A percentile compares a stretch with the other conserved stretches of the same genome.
phyloP scores from a whole-genome alignment of 2,329 filamentous ascomycete species.

The Curvularia verruculosa region DNA sequence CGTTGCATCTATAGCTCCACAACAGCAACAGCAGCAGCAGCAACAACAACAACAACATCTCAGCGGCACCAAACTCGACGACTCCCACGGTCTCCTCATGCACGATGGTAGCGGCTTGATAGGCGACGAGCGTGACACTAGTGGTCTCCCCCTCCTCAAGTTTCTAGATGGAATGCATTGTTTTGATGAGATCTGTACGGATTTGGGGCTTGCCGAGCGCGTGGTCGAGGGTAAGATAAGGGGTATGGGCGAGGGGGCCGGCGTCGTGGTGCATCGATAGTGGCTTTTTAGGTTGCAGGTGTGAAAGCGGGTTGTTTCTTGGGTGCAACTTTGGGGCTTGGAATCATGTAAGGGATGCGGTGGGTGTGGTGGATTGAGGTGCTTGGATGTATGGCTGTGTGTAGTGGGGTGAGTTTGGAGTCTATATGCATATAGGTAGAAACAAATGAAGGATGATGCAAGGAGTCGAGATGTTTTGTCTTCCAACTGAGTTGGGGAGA shows the following conservation, averaged over 20 bases:
- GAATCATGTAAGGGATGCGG: background rate
- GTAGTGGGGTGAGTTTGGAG: too few relatives aligned
- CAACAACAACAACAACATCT: constrained; percentile 13
- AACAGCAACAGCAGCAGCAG: background rate
- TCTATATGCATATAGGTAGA: too few relatives aligned
- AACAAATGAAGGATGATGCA: too few relatives aligned
- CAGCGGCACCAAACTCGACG: constrained; percentile 15
- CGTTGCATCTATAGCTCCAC: constrained; percentile 21
- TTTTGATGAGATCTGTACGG: constrained; percentile 83
- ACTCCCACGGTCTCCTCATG: constrained; percentile 17
- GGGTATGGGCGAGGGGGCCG: constrained; percentile 43
- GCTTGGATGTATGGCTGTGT: too few relatives aligned
- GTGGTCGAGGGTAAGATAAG: constrained; percentile 73
- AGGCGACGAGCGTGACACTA: constrained; percentile 25
- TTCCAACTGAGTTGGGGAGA: too few relatives aligned
- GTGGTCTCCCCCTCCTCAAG: constrained; percentile 59
- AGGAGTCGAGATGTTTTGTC: too few relatives aligned
- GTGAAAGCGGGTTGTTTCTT: too few relatives aligned
- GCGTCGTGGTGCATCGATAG: constrained; percentile 37
- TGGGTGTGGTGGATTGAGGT: too few relatives aligned
- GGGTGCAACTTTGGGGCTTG: too few relatives aligned
- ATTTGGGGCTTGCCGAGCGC: constrained; percentile 71
- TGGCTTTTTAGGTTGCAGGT: constrained; percentile 9
- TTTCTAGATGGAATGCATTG: constrained; percentile 77
- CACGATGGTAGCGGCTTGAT: constrained; percentile 12